Base-by-base conservation (phyloP, 1,139 yeast genomes). In the Saccharomycopsis crataegensis region DNA sequence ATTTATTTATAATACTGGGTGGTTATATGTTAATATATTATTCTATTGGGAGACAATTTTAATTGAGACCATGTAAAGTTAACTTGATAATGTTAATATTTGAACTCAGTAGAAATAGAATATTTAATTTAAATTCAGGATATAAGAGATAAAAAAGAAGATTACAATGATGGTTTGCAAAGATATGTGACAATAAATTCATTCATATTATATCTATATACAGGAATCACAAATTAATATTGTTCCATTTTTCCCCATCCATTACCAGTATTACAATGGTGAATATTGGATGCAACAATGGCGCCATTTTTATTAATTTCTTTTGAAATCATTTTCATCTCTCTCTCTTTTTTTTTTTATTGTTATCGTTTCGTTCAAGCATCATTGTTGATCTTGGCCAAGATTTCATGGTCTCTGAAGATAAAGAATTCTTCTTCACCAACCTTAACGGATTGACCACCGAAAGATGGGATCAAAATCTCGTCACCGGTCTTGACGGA, bases 391-490 rank as follows among this genome's bases (percentile, higher is more conserved):
- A 93, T 82, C 78, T 88, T 91, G 66, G 98, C 98, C 67, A 93
- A 80, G 70, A 93, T 86, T 72, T 93, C 98, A 67, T 86, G 77
- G 73, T 93, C 98, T 68, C 96, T 84, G 80, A 79, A 83, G 65
- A 86, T 75, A 62, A 84, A 76, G 67, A 75, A 86, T 68, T 86
- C 93, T 52, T 77, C 82, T 57, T 89, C 96, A 61, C 90, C 94
- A 64, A 93, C 79, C 75, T 86, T 89, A 71, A 93, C 79, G 61
- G 90, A 76, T 62, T 90, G 83, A 56, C 99, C 99, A 59, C 86
- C 96, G 63, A 82, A 88, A 59, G 86, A 81, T 61, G 98, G 98
- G 68, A 93, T 87, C 75, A 93, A 77, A 49, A 93, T 98, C 65
- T 84, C 83, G 75, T 93, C 98, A 64, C 98, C 98, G 48, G 87